Conservation (phyloP, 768 basidiomycete genomes). For the Psilocybe subaeruginosa region DNA sequence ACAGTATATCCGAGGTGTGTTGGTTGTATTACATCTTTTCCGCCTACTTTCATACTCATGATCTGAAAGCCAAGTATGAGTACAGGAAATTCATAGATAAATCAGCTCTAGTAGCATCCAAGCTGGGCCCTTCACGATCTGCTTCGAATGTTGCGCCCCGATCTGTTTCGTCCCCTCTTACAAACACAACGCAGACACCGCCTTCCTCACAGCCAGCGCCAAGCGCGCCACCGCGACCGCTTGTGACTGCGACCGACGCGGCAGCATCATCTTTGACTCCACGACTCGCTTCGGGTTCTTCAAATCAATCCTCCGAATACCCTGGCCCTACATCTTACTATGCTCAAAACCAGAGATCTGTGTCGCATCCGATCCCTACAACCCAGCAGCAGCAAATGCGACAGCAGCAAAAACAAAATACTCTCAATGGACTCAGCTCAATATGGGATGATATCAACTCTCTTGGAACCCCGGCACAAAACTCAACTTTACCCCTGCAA, state of each 20-base stretch:
- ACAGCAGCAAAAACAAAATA: conserved; percentile 21
- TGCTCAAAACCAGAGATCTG: conserved; percentile 11
- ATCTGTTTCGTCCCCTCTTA: conserved; percentile 18
- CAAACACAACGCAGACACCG: conserved; percentile 5
- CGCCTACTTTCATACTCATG: background rate
- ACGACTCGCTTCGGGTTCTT: conserved; percentile 13
- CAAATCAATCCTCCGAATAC: conserved; percentile 12
- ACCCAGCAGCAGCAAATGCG: conserved; percentile 20
- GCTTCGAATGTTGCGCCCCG: conserved; percentile 28
- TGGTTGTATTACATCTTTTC: background rate
- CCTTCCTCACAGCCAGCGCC: background rate
- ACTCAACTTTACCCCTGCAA: conserved; percentile 59
- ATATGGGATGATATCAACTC: conserved; percentile 66
- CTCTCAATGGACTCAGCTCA: conserved; percentile 25
- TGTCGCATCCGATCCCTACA: conserved; percentile 25
- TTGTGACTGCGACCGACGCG: conserved; percentile 3
- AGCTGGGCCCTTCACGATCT: conserved; percentile 47
- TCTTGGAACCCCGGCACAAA: conserved; percentile 41
- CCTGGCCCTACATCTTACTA: conserved; percentile 8
- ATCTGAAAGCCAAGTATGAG: conserved; percentile 66
- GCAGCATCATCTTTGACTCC: conserved; percentile 5
- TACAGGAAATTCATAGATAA: conserved; percentile 68
- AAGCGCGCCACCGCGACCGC: conserved; percentile 2
- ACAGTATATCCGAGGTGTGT: conserved; percentile 81
- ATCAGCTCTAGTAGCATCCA: conserved; percentile 47